phyloP scores from a whole-genome alignment of 1,139 yeast genomes.

The Suhomyces bokatorum region DNA sequence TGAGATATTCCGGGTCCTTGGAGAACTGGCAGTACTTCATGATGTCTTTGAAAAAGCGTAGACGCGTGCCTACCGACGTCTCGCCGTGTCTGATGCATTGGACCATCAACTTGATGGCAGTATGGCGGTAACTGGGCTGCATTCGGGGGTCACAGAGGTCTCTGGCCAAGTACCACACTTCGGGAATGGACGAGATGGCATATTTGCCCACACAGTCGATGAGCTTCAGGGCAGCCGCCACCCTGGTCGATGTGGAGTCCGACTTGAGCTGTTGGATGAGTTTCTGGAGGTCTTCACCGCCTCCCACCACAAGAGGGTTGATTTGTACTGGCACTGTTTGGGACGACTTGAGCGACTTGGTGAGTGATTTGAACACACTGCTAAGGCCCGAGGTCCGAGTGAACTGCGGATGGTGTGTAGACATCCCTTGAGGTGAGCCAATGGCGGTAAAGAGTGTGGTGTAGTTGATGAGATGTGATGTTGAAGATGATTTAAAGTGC shows the following conservation, averaged over 20 bases:
- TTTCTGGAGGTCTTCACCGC: constrained; percentile 52
- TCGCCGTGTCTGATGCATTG: constrained; percentile 60
- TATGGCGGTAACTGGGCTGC: constrained; percentile 48
- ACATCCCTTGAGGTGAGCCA: constrained; percentile 20
- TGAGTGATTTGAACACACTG: constrained; percentile 54
- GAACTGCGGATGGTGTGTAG: constrained; percentile 39
- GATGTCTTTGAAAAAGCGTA: constrained; percentile 63
- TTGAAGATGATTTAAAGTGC: no score
- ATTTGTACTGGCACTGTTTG: constrained; percentile 44
- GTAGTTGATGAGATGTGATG: neutral
- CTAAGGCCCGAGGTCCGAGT: constrained; percentile 41
- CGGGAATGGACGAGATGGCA: constrained; percentile 63
- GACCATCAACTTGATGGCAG: constrained; percentile 54
- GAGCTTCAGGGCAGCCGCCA: constrained; percentile 53
- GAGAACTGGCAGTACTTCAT: constrained; percentile 41
- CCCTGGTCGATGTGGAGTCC: constrained; percentile 45
- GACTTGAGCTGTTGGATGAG: constrained; percentile 40
- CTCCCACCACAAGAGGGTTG: constrained; percentile 65
- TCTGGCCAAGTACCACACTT: constrained; percentile 72
- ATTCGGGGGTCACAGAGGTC: constrained; percentile 50
- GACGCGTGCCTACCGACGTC: constrained; percentile 42
- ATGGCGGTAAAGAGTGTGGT: neutral
- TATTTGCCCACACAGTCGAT: constrained; percentile 52
- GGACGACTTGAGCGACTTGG: constrained; percentile 49
- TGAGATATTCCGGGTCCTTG: constrained; percentile 54